Evolutionary conservation across 257 asterid species (phyloP), one percentile per base, ranked within the genome.

Genomic region (Ajuga chamaepitys): DNA sequence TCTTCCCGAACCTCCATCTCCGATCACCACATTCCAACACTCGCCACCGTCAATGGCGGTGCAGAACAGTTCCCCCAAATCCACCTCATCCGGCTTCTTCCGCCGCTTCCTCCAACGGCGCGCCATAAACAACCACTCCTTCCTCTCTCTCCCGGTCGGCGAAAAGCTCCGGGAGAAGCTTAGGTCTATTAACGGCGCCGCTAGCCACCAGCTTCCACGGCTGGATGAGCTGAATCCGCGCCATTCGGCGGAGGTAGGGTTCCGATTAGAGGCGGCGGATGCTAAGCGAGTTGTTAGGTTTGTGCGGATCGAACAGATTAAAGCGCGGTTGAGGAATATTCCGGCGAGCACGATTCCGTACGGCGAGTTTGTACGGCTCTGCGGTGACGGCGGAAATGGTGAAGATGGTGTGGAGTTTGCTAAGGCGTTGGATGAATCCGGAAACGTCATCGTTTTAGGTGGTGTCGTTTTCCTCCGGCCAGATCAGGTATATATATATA

Each of bases 401-500:
- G 91, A 84, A 37, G 77, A 32, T 63, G 95, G 91, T 0, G 2
- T 53, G 72, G 97, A 89, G 65, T 80, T 81, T 9, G 95, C 96
- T 0, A 85, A 80, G 79, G 73, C 74, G 62, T 58, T 93, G 80
- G 96, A 93, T 35, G 78, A 82, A 1, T 90, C 88, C 1, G 97
- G 91, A 18, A 77, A 70, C 75, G 96, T 93, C 75, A 76, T 93
- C 79, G 87, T 87, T 57, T 72, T 93, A 14, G 89, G 98, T 64
- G 86, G 78, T 65, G 69, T 87, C 38, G 97, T 89, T 11, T 89
- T 93, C 45, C 91, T 93, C 55, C 88, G 76, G 0, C 96, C 97
- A 0, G 77, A 78, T 70, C 90, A 83, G 95, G 98, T 91, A 83
- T 10, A 7, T 10, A 61, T 30, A 3, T 10, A 3, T n/a, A n/a